Evolutionary conservation across 164 flowering plant species (phyloP).

Genomic region (Platanus orientalis): DNA sequence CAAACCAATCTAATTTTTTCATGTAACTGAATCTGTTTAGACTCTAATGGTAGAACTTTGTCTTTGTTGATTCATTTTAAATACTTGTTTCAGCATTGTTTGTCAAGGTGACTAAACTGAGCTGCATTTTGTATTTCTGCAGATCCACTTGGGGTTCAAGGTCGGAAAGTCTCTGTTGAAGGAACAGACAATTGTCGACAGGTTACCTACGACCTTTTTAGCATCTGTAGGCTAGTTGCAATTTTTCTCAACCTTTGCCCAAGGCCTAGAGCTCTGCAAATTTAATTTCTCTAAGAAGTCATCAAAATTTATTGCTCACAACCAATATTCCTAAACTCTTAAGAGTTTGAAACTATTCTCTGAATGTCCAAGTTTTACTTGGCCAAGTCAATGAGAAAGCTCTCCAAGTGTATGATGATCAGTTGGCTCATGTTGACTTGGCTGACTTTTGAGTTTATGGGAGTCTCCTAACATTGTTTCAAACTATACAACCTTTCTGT

Average conservation of each 20-base stretch:
- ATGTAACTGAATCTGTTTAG: not conserved
- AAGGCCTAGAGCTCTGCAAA: not conserved
- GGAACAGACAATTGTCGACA: slow-evolving; percentile 68
- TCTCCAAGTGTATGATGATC: not conserved
- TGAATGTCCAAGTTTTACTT: not conserved
- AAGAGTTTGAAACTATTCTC: too few relatives aligned
- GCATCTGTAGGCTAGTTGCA: too few relatives aligned
- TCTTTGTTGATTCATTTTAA: too few relatives aligned
- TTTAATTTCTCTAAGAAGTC: not conserved
- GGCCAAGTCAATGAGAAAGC: not conserved
- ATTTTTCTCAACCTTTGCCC: not conserved
- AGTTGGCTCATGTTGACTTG: not conserved
- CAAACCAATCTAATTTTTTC: not conserved
- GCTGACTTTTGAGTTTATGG: too few relatives aligned
- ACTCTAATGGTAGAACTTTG: too few relatives aligned
- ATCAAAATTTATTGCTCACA: too few relatives aligned
- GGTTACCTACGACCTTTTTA: slow-evolving; percentile 32
- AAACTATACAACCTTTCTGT: not conserved
- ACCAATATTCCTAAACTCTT: too few relatives aligned
- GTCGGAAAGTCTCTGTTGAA: slow-evolving; percentile 60
- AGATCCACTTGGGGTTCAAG: slow-evolving; percentile 92
- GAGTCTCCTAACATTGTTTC: not conserved
- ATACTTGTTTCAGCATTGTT: not conserved
- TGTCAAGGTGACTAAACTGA: slow-evolving; percentile 1
- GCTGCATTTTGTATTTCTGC: slow-evolving; percentile 11